Base-by-base conservation (phyloP, 345 rosid species). In the Toxicodendron radicans region DNA sequence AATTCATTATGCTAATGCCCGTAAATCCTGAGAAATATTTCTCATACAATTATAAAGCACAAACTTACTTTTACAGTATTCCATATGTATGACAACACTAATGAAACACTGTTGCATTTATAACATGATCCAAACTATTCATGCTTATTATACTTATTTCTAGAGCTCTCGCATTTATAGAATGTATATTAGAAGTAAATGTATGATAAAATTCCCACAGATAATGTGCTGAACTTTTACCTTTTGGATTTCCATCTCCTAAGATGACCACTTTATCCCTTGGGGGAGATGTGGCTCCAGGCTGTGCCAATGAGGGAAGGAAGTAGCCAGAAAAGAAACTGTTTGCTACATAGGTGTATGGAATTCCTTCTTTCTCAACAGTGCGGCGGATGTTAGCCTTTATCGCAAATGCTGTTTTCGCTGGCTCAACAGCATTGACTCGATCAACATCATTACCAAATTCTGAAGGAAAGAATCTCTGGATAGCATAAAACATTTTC, bases 401-500 rank as follows among this genome's bases (percentile, higher is more conserved):
- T 10, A 24, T 68, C 14, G 57, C 78, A 63, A 76, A 85, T 7
- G 75, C 75, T 62, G 86, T 41, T 73, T 78, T 86, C 23, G 82
- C 84, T 5, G 90, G 90, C 24, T 83, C 87, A 16, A 85, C 87
- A 17, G 76, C 67, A 3, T 82, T 27, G 13, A 48, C 76, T 43
- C 78, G 85, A 71, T 85, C 90, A 35, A 86, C 89, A 59, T 88
- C 90, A 73, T 83, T 85, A 53, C 90, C 90, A 74, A 88, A 88
- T 75, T 88, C 92, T 0, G 90, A 88, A 6, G 92, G 92, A 27
- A 86, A 79, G 69, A 88, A 86, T 70, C 92, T 85, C 90, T 88
- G 78, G 20, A 70, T 10, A 52, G 20, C 12, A 33, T 33, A 4
- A 63, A 30, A 14, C 14, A 21, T 33, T n/a, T 17, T 27, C 52